Base-by-base conservation (phyloP, 805 yeast species). In the Starmerella lactis-condensi region DNA sequence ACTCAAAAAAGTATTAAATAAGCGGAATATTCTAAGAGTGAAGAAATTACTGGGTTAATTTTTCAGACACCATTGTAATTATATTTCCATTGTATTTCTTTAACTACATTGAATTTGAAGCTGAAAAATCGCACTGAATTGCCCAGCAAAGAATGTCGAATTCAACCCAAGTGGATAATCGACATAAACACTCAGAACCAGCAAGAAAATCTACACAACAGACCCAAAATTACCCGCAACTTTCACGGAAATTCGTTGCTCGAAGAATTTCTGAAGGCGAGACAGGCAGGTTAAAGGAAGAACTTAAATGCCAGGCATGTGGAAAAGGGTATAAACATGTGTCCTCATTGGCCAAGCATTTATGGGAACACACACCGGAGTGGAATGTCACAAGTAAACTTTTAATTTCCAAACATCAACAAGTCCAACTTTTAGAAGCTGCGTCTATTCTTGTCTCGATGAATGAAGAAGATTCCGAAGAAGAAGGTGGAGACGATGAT, bases 281-380 rank as follows among this genome's bases (percentile, higher is more conserved):
- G 49, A 69, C 81, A 3, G 91, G 91, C 15, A 57, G 93, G 29
- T 60, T 76, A 29, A 79, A 78, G 51, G 91, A 79, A 48, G 83
- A 75, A 47, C 62, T 79, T 40, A 72, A 72, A 46, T 79, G 93
- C 57, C 91, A 81, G 52, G 79, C 89, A 4, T 79, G 93, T 46
- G 93, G 93, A 3, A 79, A 79, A 52, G 91, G 89, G 15, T 79
- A 79, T 51, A 81, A 78, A 50, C 93, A 79, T 55, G 75, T 79
- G 5, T 72, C 82, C 1, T 73, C 83, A n/a, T 61, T 78, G 37
- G 89, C 91, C 2, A 78, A 78, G 52, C 92, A 78, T 54, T 55
- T 79, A 24, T 79, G 93, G 93, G 93, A 79, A 48, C 93, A 79
- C 51, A 79, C 93, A 0, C 92, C 93, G 0, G 93, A 81, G 49